A percentile compares a stretch with the other conserved stretches of the same genome.
Conservation (phyloP, 371 early-diverging fungal species). For the Syncephalis plumigaleata region DNA sequence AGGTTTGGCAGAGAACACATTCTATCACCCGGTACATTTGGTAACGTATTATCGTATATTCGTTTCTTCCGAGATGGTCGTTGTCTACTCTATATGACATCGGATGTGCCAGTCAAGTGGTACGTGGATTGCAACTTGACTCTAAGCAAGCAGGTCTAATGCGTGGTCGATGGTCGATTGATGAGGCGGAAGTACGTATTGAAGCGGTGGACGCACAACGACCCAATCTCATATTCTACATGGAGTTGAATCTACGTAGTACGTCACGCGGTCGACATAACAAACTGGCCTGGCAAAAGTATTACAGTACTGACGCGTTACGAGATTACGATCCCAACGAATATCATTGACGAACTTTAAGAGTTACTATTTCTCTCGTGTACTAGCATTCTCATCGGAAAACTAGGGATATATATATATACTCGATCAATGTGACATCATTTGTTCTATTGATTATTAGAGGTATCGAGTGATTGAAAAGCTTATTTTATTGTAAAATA, state of each 20-base stretch:
- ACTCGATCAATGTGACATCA: no score
- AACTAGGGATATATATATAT: no score
- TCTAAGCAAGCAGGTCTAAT: conserved; percentile 21
- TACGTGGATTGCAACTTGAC: conserved; percentile 12
- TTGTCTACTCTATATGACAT: conserved; percentile 23
- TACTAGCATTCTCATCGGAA: background rate
- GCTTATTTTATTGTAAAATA: no score
- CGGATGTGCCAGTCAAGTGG: conserved; percentile 30
- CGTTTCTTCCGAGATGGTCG: conserved; percentile 39
- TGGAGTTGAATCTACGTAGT: conserved; percentile 22
- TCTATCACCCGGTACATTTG: conserved; percentile 38
- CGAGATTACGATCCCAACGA: conserved; percentile 5
- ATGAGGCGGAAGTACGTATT: conserved; percentile 12
- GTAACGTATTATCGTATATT: conserved; percentile 55
- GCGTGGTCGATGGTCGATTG: conserved; percentile 18
- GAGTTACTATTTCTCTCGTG: conserved; percentile 7
- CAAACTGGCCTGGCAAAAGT: conserved; percentile 39
- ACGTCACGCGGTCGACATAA: conserved; percentile 41
- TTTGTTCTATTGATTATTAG: no score
- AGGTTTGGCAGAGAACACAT: conserved; percentile 25
- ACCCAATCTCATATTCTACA: conserved; percentile 19
- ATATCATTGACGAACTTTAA: conserved; percentile 7
- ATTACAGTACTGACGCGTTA: conserved; percentile 12
- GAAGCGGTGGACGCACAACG: conserved; percentile 17
- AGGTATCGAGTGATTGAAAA: no score